Base-by-base conservation (phyloP, 2,329 filamentous ascomycete genomes). In the Ophiocordyceps camponoti-leonardi region DNA sequence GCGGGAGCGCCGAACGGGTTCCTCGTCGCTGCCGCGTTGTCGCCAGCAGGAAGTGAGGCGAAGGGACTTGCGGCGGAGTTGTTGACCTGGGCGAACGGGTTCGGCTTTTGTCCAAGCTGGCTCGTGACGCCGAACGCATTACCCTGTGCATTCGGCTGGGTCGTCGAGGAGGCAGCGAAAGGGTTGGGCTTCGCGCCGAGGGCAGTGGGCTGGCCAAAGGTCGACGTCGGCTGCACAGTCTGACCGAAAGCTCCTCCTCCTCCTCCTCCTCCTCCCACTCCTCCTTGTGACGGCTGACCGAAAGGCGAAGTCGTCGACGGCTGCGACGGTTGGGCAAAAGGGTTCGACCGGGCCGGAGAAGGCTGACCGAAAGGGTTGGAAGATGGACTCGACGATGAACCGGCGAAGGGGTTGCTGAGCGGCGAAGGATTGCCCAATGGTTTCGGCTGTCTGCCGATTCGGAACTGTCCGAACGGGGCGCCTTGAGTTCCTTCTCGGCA, bases 401-500 rank as follows among this genome's bases (percentile, higher is more conserved):
- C 44, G 19, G 60, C 64, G 52, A 76, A 75, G 1, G 72, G 60
- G 53, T 62, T 71, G 51, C 54, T 51, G 49, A 53, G 60, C 43
- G 45, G 50, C 46, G 55, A 57, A 16, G 46, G 54, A 51, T 45
- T 56, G 31, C 51, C 51, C 8, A 51, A 48, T 19, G 55, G 52
- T 22, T 51, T 52, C 30, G 57, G 48, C 50, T 57, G 51, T 51
- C 56, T 64, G 33, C 65, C 66, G 11, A 64, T 62, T 0, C 60
- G 55, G 49, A 74, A 75, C 43, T 64, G 58, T 42, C 68, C 67
- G 46, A 63, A 67, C 0, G 65, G 64, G 8, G 61, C 62, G n/a
- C 64, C 61, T n/a, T 65, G 61, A 0, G 56, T 66, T 42, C 62
- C 63, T 50, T 68, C 63, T 46, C 69, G 65, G 59, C 73, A 75